These are phyloP conservation scores for Coemansia sp. DNA, from an alignment of 192 early-diverging fungal genomes.

Conservation along the genomic window DNA sequence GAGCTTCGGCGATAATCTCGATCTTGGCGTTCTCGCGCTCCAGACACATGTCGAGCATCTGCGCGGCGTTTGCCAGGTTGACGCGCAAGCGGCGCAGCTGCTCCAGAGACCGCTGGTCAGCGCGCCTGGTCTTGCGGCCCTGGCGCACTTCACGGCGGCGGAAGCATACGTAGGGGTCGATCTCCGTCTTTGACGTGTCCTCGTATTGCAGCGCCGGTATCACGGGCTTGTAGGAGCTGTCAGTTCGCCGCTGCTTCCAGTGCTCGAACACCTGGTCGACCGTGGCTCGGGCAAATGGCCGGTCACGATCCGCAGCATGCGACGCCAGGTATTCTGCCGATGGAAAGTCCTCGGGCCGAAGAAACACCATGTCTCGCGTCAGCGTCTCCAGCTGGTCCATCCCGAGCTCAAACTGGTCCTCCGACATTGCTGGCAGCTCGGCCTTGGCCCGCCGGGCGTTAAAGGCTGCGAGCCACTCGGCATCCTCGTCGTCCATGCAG, in stretches of 20 bases:
- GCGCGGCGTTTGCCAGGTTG: constrained; percentile 74
- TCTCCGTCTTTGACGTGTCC: constrained; percentile 66
- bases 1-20: constrained; percentile 72
- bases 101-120: constrained; percentile 83
- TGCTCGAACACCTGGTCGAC: constrained; percentile 28
- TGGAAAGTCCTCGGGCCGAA: constrained; percentile 34
- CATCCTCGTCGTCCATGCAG: constrained; percentile 87
- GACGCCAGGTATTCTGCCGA: constrained; percentile 31
- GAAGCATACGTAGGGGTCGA: constrained; percentile 96
- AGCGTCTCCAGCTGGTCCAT: constrained; percentile 76
- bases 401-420: constrained; percentile 74
- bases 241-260: constrained; percentile 36
- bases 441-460: constrained; percentile 7
- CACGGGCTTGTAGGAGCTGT: constrained; percentile 24
- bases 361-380: constrained; percentile 64
- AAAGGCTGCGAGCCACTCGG: constrained; percentile 60
- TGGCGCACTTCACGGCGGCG: constrained; percentile 89
- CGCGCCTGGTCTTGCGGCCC: constrained; percentile 81
- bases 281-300: constrained; percentile 10
- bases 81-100: constrained; percentile 69
- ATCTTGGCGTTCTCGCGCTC: constrained; percentile 74
- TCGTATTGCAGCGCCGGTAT: constrained; percentile 56
- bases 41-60: constrained; percentile 76
- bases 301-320: constrained; percentile 41
- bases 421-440: constrained; percentile 40